Evolutionary conservation across 1,284 basidiomycete genomes (phyloP).

Genomic region (Cutaneotrichosporon cavernicola): DNA sequence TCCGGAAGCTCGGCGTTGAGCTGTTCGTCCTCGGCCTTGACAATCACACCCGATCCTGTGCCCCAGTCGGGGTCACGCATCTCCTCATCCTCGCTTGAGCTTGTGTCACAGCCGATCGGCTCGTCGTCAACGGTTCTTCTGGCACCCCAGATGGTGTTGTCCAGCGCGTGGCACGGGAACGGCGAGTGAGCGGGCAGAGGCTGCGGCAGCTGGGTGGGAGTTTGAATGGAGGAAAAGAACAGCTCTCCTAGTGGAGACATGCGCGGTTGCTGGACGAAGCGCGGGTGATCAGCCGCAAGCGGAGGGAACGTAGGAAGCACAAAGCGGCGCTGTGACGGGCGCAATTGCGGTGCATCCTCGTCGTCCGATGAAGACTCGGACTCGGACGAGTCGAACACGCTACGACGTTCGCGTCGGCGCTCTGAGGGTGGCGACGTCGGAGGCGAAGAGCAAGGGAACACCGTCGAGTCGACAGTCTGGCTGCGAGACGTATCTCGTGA

Average conservation of each 20-base stretch:
- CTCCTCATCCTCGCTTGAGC: constrained; percentile 47
- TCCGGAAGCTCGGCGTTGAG: constrained; percentile 36
- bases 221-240: constrained; percentile 33
- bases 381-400: constrained; percentile 41
- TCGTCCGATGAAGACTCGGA: constrained; percentile 45
- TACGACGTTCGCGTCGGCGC: constrained; percentile 9
- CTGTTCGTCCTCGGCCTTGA: constrained; percentile 35
- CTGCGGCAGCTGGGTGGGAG: constrained; percentile 20
- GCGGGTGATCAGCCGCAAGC: constrained; percentile 9
- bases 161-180: constrained; percentile 50
- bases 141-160: constrained; percentile 49
- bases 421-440: constrained; percentile 1
- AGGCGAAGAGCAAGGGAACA: constrained; percentile 10
- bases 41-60: constrained; percentile 34
- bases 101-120: constrained; percentile 28
- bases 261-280: constrained; percentile 18
- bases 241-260: constrained; percentile 37
- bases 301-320: constrained; percentile 17
- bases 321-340: constrained; percentile 24
- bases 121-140: constrained; percentile 29
- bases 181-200: constrained; percentile 35
- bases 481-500: constrained; percentile 20
- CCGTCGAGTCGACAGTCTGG: constrained; percentile 17
- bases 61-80: constrained; percentile 45
- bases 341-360: constrained; percentile 24